Percentiles rank a stretch among this genome's conserved stretches.
Conservation (phyloP, 768 basidiomycete genomes). For the Tephrocybe rancida region DNA sequence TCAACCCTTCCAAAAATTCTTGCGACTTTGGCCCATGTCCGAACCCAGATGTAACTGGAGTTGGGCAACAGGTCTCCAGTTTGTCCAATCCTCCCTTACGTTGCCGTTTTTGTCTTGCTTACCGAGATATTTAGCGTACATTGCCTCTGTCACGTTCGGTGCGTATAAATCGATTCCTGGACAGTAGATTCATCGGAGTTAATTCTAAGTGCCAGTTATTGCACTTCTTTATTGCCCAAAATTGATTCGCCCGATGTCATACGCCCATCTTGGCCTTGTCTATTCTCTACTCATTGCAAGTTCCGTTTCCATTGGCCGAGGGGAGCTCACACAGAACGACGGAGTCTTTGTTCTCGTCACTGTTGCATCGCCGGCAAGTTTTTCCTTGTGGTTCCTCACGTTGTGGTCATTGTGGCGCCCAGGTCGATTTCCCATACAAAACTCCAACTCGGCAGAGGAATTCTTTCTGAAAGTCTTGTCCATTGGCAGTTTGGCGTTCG, state of each 20-base stretch:
- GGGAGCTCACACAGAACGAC: constrained; percentile 19
- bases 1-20: neutral
- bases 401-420: neutral
- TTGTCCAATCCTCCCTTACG: neutral
- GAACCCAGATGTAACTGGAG: constrained; percentile 2
- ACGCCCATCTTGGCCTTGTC: neutral
- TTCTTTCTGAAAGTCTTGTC: neutral
- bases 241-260: neutral
- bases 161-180: neutral
- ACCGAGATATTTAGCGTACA: neutral
- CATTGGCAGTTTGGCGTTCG: neutral
- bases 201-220: neutral
- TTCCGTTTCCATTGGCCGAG: neutral
- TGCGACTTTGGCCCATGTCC: neutral
- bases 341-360: constrained; percentile 18
- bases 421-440: neutral
- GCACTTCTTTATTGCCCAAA: neutral
- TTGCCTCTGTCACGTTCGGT: neutral
- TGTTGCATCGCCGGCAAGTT: constrained; percentile 17
- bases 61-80: constrained; percentile 4
- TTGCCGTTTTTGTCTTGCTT: neutral
- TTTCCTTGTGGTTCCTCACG: constrained; percentile 15
- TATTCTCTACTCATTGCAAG: neutral
- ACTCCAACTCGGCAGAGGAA: neutral
- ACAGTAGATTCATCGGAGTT: neutral